A percentile compares a stretch with the other conserved stretches of the same genome.
These are phyloP conservation scores for Vitis hybrid DNA, from an alignment of 177 flowering plant species.

Conservation along the genomic window DNA sequence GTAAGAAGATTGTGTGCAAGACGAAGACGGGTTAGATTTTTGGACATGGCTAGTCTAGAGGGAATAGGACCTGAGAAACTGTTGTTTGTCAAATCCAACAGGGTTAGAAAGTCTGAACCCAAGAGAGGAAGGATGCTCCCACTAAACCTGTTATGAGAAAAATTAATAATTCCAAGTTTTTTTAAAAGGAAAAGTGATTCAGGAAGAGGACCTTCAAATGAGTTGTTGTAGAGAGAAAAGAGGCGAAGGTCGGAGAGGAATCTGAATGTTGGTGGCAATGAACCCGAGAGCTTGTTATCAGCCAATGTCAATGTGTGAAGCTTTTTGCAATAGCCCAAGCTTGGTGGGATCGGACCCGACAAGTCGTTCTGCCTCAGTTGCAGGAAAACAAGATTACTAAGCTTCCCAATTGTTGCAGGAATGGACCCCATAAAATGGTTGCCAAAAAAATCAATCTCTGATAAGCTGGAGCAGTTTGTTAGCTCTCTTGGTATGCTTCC, in stretches of 20 bases:
- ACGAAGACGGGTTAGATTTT: constrained; percentile 63
- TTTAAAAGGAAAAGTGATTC: constrained; percentile 63
- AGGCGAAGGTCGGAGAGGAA: constrained; percentile 54
- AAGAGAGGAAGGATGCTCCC: constrained; percentile 65
- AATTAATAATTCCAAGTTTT: constrained; percentile 67
- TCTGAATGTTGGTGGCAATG: constrained; percentile 67
- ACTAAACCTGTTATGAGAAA: constrained; percentile 73
- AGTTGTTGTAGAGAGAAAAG: constrained; percentile 83
- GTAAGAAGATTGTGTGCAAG: constrained; percentile 66
- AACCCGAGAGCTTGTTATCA: constrained; percentile 78
- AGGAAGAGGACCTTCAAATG: constrained; percentile 82
- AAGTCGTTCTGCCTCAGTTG: constrained; percentile 83
- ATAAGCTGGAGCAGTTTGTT: constrained; percentile 73
- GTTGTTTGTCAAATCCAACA: constrained; percentile 77
- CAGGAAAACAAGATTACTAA: constrained; percentile 62
- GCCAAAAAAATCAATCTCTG: constrained; percentile 71
- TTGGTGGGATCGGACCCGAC: constrained; percentile 77
- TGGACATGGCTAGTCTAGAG: constrained; percentile 44
- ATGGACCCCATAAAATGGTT: constrained; percentile 75
- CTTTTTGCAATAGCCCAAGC: constrained; percentile 75
- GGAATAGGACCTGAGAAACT: constrained; percentile 83
- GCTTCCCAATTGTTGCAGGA: constrained; percentile 75
- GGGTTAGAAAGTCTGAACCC: constrained; percentile 53
- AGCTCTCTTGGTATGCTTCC: constrained; percentile 80
- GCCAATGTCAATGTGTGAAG: constrained; percentile 70